Conservation (phyloP, 345 rosid species). For the Pistacia integerrima region DNA sequence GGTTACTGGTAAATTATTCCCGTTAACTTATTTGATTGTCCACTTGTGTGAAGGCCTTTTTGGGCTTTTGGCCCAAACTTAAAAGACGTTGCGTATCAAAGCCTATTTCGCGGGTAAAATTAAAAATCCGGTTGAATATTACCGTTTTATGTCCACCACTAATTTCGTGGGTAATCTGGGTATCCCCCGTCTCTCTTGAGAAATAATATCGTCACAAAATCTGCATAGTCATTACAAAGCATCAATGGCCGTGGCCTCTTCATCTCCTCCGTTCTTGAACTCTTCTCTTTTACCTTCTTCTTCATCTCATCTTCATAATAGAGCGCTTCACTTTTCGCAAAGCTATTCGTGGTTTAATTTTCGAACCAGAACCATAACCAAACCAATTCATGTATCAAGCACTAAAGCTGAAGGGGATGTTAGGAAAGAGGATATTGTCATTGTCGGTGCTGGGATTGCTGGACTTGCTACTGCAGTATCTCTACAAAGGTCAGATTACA, state of each 20-base stretch:
- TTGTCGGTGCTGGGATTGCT: conserved; percentile 87
- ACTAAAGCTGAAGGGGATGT: conserved; percentile 36
- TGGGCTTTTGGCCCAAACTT: background rate
- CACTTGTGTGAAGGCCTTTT: background rate
- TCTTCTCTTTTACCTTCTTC: conserved; percentile 25
- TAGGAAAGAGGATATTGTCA: conserved; percentile 57
- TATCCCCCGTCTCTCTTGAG: background rate
- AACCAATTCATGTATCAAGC: conserved; percentile 21
- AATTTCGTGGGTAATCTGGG: conserved; percentile 15
- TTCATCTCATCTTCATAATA: conserved; percentile 12
- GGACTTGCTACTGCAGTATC: conserved; percentile 93
- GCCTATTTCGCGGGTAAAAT: conserved; percentile 1
- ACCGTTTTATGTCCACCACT: conserved; percentile 25
- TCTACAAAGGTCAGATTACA: conserved; percentile 54
- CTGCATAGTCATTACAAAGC: background rate
- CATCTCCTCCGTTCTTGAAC: conserved; percentile 39
- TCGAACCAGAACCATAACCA: conserved; percentile 23
- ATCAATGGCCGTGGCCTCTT: conserved; percentile 30
- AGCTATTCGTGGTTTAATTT: conserved; percentile 22
- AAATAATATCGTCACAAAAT: background rate
- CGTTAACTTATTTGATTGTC: background rate
- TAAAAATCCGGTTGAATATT: conserved; percentile 3
- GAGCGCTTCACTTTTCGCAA: conserved; percentile 5
- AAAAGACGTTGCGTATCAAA: background rate
- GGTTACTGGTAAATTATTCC: too few species aligned